Base-by-base conservation (phyloP, 768 basidiomycete species). In the Rhizopogon vinicolor region DNA sequence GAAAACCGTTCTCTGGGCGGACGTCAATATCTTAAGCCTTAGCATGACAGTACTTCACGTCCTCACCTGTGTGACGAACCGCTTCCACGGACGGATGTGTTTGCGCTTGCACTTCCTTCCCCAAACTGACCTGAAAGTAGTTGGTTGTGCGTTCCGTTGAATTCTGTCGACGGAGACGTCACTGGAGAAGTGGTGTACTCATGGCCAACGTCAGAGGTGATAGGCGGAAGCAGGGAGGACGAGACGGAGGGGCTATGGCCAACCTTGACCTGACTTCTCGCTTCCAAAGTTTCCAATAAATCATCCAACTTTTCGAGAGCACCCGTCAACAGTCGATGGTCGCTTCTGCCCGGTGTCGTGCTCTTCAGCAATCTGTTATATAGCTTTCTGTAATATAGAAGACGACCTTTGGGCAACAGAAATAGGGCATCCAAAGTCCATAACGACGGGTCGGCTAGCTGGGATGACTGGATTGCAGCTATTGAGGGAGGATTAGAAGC, bases 391-490 rank as follows among this genome's bases (percentile, higher is more conserved):
- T 98, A 98, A 71, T 99, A 98, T 63, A 85, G 85, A 54, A 99
- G 73, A 42, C 97, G 84, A 13, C 77, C 76, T 64, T 86, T 88
- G 0, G 97, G 97, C 8, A 98, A 79, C 12, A 89, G 72, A 74
- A 99, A 99, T 19, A 98, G 77, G 7, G 82, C 74, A 65, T 98
- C 96, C 13, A 98, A 74, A 0, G 92, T 89, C 92, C 95, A 97
- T 42, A 72, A 48, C 6, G 78, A 71, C 13, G 74, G 64, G 54
- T 78, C 73, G 4, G 68, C 52, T 33, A 75, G 68, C 37, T 62
- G 68, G 4, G 61, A 44, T 12, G 77, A 69, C 44, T 68, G 67
- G 14, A 68, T 63, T 10, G 71, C 62, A 59, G 75, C 66, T 51
- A 74, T 62, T 9, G 83, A 81, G 3, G 85, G 89, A 3, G 87